These are phyloP conservation scores for Schizophyllum amplum DNA, from an alignment of 1,284 basidiomycete species.

Conservation along the genomic window DNA sequence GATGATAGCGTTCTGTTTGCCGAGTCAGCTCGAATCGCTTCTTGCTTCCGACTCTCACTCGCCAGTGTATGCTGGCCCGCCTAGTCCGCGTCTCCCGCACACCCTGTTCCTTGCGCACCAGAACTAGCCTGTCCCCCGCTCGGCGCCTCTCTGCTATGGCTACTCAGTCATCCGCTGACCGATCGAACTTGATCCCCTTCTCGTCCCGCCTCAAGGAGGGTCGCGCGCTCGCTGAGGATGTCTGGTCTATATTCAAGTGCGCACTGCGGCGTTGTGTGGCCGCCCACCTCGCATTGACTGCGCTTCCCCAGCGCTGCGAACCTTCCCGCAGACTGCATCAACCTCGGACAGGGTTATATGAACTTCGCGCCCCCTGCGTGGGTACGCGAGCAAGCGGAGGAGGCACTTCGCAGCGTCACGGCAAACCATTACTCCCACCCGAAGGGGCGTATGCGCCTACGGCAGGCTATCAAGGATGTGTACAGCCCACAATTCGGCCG, in stretches of 20 bases:
- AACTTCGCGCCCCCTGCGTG: conserved; percentile 83
- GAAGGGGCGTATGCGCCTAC: conserved; percentile 76
- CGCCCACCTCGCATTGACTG: conserved; percentile 10
- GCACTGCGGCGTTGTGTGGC: conserved; percentile 18
- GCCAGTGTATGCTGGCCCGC: background rate
- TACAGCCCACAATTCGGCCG: conserved; percentile 70
- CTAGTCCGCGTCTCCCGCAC: background rate
- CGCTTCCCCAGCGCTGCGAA: conserved; percentile 62
- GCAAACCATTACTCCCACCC: conserved; percentile 90
- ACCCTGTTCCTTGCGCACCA: background rate
- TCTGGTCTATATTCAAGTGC: conserved; percentile 92
- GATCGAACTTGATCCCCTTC: conserved; percentile 48
- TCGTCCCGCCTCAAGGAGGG: conserved; percentile 66
- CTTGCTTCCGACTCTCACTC: background rate
- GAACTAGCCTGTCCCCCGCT: background rate
- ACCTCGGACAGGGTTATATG: conserved; percentile 94
- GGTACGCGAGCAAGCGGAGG: conserved; percentile 70
- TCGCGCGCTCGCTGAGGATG: conserved; percentile 72
- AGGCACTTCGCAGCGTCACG: conserved; percentile 60
- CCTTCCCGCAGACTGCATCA: conserved; percentile 81
- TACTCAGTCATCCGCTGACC: conserved; percentile 20
- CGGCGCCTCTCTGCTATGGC: background rate
- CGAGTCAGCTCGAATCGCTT: background rate
- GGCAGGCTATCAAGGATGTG: conserved; percentile 77
- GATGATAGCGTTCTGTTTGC: background rate